Base-by-base conservation (phyloP, 371 early-diverging fungal species). In the Mucor irregularis region DNA sequence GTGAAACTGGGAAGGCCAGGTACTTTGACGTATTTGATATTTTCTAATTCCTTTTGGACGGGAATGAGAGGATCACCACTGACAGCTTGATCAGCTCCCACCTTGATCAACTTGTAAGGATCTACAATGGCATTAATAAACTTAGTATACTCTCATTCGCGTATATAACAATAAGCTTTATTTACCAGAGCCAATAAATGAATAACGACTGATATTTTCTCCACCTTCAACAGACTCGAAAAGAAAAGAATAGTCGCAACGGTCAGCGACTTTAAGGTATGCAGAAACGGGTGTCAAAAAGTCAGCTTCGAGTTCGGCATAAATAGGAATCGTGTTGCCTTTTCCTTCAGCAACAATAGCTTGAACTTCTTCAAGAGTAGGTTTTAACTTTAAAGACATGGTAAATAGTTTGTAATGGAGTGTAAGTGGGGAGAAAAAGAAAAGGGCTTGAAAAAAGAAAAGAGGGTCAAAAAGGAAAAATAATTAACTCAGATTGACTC, bases 151-250 rank as follows among this genome's bases (percentile, higher is more conserved):
- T n/a, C n/a, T n/a, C n/a, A n/a, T n/a, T n/a, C n/a, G n/a, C n/a
- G n/a, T n/a, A n/a, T n/a, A n/a, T n/a, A n/a, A n/a, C n/a, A n/a
- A n/a, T n/a, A n/a, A n/a, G n/a, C n/a, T n/a, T 22, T 7, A 66
- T 65, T 69, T 83, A 90, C 93, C 87, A 43, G 91, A 79, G 21
- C 98, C 97, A 58, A 98, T 82, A 65, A 97, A 94, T 25, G 96
- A 95, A 71, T 95, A 98, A 47, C 96, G 90, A 17, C 95, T 91
- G 72, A 94, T 92, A 56, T 87, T 91, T 59, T 96, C 98, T 37
- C 95, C 95, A 49, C 96, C 96, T 48, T 86, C 81, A 22, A 96
- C 95, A n/a, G 95, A 94, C 66, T 98, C 98, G 35, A 98, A 87
- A 52, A 97, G 62, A 68, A 98, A 98, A 14, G 94, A 93, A 66